Percentiles rank a stretch among this genome's conserved stretches.
Conservation (phyloP, 2,329 filamentous ascomycete genomes). For the Colletotrichum lini region DNA sequence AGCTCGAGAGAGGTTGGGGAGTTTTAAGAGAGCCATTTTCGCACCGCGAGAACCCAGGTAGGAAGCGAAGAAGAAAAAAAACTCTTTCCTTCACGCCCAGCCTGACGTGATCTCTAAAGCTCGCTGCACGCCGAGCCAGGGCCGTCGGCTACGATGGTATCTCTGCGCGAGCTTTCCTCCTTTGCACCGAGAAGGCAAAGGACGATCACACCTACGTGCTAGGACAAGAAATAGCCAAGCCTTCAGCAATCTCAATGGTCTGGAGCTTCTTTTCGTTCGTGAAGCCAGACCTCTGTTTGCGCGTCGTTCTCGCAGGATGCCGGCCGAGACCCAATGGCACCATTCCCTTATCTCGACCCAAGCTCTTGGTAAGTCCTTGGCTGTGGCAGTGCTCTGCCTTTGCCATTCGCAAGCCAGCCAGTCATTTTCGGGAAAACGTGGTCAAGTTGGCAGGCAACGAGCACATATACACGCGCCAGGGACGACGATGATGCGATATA, state of each 20-base stretch:
- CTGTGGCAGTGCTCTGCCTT: conserved; percentile 22
- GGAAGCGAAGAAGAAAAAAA: not conserved
- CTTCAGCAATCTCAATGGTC: not conserved
- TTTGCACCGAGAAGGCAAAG: not conserved
- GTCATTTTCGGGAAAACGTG: no score
- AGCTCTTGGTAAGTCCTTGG: conserved; percentile 35
- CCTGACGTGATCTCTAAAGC: not conserved
- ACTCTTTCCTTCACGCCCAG: not conserved
- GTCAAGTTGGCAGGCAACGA: no score
- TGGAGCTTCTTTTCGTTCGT: not conserved
- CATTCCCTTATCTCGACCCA: not conserved
- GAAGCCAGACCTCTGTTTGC: not conserved
- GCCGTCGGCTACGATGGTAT: not conserved
- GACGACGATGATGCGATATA: conserved; percentile 32
- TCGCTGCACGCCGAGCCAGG: conserved; percentile 7
- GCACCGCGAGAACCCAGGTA: not conserved
- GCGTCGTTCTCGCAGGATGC: not conserved
- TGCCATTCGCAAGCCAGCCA: not conserved
- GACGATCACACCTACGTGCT: not conserved
- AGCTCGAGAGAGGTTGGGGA: not conserved
- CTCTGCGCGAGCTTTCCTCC: not conserved
- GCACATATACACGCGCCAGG: not conserved
- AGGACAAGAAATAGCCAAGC: conserved; percentile 10
- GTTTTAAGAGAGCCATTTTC: not conserved
- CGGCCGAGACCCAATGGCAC: not conserved